A percentile compares a stretch with the other conserved stretches of the same genome.
Evolutionary conservation across 2,329 filamentous ascomycete genomes (phyloP).

Genomic region (Pseudogymnoascus sp.): DNA sequence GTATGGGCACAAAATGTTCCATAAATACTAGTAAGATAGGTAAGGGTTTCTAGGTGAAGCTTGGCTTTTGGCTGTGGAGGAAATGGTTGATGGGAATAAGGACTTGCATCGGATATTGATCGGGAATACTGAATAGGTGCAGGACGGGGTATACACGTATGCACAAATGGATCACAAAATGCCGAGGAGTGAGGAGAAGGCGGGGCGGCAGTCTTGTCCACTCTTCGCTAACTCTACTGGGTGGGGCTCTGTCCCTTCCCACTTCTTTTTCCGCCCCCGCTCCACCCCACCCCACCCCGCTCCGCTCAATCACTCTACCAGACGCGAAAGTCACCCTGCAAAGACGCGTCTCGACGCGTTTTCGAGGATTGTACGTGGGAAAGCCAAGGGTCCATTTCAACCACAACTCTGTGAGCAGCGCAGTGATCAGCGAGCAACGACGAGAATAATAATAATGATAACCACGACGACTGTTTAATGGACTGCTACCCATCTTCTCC

Average conservation of each 20-base stretch:
- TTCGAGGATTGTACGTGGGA: not conserved
- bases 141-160: not conserved
- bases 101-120: slow-evolving; percentile 4
- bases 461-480: not conserved
- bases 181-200: not conserved
- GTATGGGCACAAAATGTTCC: not conserved
- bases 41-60: not conserved
- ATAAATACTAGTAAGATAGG: slow-evolving; percentile 5
- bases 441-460: not conserved
- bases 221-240: not conserved
- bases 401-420: not conserved
- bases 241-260: not conserved
- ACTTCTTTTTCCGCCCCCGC: not conserved
- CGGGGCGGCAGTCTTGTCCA: slow-evolving; percentile 6
- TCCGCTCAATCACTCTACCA: not conserved
- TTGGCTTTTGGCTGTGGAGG: not conserved
- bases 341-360: slow-evolving; percentile 3
- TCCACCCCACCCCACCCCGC: not conserved
- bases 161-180: slow-evolving; percentile 3
- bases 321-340: not conserved
- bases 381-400: slow-evolving; percentile 4
- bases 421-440: not conserved
- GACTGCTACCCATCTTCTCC: slow-evolving; percentile 1
- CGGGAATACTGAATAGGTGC: not conserved
- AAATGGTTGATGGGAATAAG: slow-evolving; percentile 28